Percentiles rank a stretch among this genome's conserved stretches.
Conservation (phyloP, 2,329 filamentous ascomycete species). For the Phoma sp. region DNA sequence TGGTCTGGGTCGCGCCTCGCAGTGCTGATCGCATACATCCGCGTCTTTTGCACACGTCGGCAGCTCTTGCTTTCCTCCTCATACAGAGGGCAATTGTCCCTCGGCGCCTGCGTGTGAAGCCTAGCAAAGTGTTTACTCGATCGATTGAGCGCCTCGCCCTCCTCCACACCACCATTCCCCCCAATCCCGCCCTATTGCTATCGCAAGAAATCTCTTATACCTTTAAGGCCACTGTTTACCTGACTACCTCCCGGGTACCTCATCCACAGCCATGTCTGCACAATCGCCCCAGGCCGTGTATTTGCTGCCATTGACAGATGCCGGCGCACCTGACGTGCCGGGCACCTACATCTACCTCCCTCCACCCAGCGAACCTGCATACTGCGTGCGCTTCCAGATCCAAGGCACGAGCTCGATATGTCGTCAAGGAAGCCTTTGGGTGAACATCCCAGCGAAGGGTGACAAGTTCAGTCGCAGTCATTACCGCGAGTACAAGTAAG, state of each 20-base stretch:
- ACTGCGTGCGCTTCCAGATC: slow-evolving; percentile 86
- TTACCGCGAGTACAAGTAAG: slow-evolving; percentile 90
- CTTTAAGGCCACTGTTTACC: slow-evolving; percentile 23
- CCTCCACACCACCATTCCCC: slow-evolving; percentile 8
- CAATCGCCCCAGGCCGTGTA: slow-evolving; percentile 65
- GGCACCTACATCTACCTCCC: slow-evolving; percentile 93
- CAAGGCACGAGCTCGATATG: slow-evolving; percentile 97
- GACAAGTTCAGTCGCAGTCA: slow-evolving; percentile 76
- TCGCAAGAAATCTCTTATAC: slow-evolving; percentile 16
- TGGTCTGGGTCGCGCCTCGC: slow-evolving; percentile 30
- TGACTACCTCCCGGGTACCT: not conserved
- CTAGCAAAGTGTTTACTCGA: slow-evolving; percentile 15
- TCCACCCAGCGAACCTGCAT: slow-evolving; percentile 73
- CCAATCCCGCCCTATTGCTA: slow-evolving; percentile 17
- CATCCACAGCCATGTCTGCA: slow-evolving; percentile 32
- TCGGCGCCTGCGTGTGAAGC: slow-evolving; percentile 22
- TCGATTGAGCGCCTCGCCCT: slow-evolving; percentile 11
- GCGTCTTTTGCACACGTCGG: slow-evolving; percentile 7
- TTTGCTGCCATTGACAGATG: slow-evolving; percentile 87
- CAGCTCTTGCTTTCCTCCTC: slow-evolving; percentile 23
- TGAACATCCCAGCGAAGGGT: slow-evolving; percentile 86
- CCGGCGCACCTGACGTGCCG: slow-evolving; percentile 87
- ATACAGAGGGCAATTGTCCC: slow-evolving; percentile 29
- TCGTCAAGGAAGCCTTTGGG: slow-evolving; percentile 91
- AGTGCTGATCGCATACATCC: slow-evolving; percentile 31